A percentile compares a stretch with the other conserved stretches of the same genome.
phyloP scores from a whole-genome alignment of 2,329 filamentous ascomycete species.

The Fusarium sacchari region DNA sequence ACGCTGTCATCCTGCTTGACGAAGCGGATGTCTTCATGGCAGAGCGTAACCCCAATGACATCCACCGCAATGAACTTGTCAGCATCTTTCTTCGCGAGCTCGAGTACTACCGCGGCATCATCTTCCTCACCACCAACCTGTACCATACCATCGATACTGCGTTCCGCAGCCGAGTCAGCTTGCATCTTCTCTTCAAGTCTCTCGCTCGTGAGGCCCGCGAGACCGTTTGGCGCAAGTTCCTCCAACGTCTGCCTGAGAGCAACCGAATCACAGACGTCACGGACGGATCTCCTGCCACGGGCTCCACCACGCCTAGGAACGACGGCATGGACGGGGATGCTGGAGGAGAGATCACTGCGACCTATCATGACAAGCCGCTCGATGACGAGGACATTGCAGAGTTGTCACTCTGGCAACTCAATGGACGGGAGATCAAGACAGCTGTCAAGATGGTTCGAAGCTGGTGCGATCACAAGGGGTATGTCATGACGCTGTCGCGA shows the following conservation, averaged over 20 bases:
- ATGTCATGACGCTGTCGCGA: constrained; percentile 53
- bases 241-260: constrained; percentile 47
- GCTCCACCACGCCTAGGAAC: constrained; percentile 8
- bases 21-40: constrained; percentile 65
- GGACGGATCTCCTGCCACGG: background rate
- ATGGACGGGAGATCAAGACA: constrained; percentile 60
- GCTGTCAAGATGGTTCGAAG: constrained; percentile 57
- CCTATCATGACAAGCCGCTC: constrained; percentile 24
- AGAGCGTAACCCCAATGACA: constrained; percentile 56
- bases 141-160: constrained; percentile 56
- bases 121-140: constrained; percentile 58
- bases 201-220: constrained; percentile 52
- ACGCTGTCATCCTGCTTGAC: constrained; percentile 61
- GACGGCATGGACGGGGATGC: background rate
- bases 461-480: constrained; percentile 58
- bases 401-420: constrained; percentile 54
- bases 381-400: constrained; percentile 51
- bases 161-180: constrained; percentile 57
- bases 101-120: constrained; percentile 57
- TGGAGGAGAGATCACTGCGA: background rate
- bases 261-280: constrained; percentile 1
- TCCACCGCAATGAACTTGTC: constrained; percentile 60
- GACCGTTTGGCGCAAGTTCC: constrained; percentile 59
- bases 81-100: constrained; percentile 59
- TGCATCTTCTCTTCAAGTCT: constrained; percentile 57